Base-by-base conservation (phyloP, 108 stramenopile genomes). In the Skeletonema grethae region DNA sequence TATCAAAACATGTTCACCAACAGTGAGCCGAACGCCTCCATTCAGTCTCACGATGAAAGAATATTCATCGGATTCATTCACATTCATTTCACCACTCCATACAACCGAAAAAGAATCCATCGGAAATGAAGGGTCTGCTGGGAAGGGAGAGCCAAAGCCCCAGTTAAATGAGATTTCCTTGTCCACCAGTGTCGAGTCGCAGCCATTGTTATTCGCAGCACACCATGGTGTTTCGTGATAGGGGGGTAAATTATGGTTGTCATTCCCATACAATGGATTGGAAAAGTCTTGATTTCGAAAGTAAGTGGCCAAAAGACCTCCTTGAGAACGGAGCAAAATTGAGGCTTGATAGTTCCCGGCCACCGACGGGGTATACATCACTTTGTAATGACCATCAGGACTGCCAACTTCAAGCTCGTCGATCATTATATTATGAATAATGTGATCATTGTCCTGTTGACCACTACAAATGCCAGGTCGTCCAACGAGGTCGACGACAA, bases 231-330 rank as follows among this genome's bases (percentile, higher is more conserved):
- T 59, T 36, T 74, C 74, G 57, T 76, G 82, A 67, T 82, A 80
- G 1, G 83, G 84, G 10, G n/a, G 36, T 57, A 46, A 46, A 7
- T 58, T 35, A 16, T 87, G 68, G 16, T 78, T 76, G 45, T 69
- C 38, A 68, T 87, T 85, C 18, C 84, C 90, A 7, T 80, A 57
- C 0, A 88, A 87, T 8, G 92, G 87, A 18, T 86, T 82, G 5
- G 87, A 83, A 61, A 91, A 88, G 73, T 92, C 94, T 29, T 60
- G 56, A 48, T 77, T 69, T 32, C 65, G 43, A 64, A 66, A 93
- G 63, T 83, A 93, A 5, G 94, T 93, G 6, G 84, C 85, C 5
- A 92, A 67, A 5, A 95, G 77, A 2, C 94, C 94, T 22, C 94
- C 94, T 13, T 66, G 57, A 46, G 78, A 73, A 7, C 76, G 82